Conservation (phyloP, 2,329 filamentous ascomycete genomes). For the Fusarium algeriense region DNA sequence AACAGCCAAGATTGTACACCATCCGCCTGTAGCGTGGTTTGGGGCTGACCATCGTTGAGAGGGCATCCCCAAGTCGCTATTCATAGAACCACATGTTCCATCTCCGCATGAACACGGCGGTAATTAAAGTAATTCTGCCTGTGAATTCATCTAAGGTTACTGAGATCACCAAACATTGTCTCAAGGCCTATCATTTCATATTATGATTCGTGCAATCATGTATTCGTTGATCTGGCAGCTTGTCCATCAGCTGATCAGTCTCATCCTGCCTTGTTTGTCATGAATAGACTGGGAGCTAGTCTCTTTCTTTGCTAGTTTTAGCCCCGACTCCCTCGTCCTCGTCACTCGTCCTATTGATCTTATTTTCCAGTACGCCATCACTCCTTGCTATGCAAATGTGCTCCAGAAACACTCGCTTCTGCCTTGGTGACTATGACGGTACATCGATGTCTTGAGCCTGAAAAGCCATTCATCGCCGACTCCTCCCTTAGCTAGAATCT, state of each 20-base stretch:
- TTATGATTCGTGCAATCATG: slow-evolving; percentile 4
- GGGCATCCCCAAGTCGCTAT: not conserved
- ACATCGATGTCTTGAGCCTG: not conserved
- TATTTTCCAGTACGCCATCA: slow-evolving; percentile 42
- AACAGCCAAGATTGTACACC: not conserved
- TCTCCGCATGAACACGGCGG: not conserved
- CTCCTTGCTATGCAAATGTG: slow-evolving; percentile 47
- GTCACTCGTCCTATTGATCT: not conserved
- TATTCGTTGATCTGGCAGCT: slow-evolving; percentile 5
- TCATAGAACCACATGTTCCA: slow-evolving; percentile 3
- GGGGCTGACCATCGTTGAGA: not conserved
- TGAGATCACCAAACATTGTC: not conserved
- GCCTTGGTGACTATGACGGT: not conserved
- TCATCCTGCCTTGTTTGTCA: not conserved
- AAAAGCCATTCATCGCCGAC: slow-evolving; percentile 6
- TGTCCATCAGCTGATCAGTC: not conserved
- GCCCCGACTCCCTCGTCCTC: not conserved
- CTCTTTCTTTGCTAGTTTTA: slow-evolving; percentile 1
- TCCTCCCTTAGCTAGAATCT: slow-evolving; percentile 23
- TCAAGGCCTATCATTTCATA: not conserved
- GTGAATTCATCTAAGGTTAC: not conserved
- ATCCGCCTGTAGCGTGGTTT: not conserved
- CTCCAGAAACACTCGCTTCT: slow-evolving; percentile 24
- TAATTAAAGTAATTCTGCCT: not conserved
- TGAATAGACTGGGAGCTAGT: not conserved